Evolutionary conservation across 2,329 filamentous ascomycete species (phyloP), one percentile per base, ranked within the genome.

Genomic region (Ascosphaera acerosa): DNA sequence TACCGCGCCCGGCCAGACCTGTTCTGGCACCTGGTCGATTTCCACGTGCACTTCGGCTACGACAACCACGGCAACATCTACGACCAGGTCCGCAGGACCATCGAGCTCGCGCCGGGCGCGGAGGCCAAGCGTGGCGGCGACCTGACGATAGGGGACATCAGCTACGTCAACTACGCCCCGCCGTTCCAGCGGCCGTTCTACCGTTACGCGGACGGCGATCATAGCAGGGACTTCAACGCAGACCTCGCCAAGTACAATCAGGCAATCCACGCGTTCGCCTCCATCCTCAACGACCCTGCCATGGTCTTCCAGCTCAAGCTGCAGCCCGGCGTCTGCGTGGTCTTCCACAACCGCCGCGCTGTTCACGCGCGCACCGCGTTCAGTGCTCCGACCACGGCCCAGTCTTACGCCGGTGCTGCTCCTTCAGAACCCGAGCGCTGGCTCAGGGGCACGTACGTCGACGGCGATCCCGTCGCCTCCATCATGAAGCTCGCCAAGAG

Each of bases 271-370:
- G 26, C 14, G 12, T 80, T 90, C 41, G 61, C 69, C 30, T 35
- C 46, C 0, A 39, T 64, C 0, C 51, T 87, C 15, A 70, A 77
- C 38, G 45, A 57, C 1, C 52, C 60, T 0, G 45, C 55, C 3
- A 65, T 65, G 36, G 51, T 80, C 32, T 74, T 72, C 44, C 62
- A 84, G 55, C 59, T 73, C 35, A 73, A 73, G 50, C 57, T 92
- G 49, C 57, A 68, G 33, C 69, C 76, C 3, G 87, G 84, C 3
- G 76, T 91, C 44, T 90, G 80, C 46, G 81, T 82, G 9, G 62
- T 97, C n/a, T 94, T 97, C 46, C 74, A 90, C 47, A 94, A 94
- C 46, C 55, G 69, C 35, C 62, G 84, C 12, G 61, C 90, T n/a
- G 51, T 90, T 45, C 87, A 94, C 55, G 84, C 81, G 0, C 61